phyloP scores from a whole-genome alignment of 805 yeast species.

The Candida taoyuanica region DNA sequence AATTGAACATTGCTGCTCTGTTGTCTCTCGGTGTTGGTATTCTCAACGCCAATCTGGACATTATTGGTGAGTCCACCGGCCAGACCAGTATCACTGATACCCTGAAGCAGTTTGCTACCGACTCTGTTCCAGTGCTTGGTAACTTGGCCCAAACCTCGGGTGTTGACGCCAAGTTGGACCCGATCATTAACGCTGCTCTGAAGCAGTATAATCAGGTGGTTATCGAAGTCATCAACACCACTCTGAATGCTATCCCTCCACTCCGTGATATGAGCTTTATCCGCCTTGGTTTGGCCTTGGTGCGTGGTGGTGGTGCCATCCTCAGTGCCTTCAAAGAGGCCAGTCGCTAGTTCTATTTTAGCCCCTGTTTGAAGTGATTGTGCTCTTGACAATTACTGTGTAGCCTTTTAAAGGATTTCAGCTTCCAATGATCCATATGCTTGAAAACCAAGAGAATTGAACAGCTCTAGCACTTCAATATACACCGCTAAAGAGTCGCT shows the following conservation, averaged over 20 bases:
- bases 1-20: slow-evolving; percentile 2
- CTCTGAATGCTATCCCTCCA: slow-evolving; percentile 1
- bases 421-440: too few relatives aligned
- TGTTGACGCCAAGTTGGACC: slow-evolving; percentile 1
- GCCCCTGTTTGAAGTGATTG: too few relatives aligned
- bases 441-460: too few relatives aligned
- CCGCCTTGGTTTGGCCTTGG: slow-evolving; percentile 1
- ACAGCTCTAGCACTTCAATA: too few relatives aligned
- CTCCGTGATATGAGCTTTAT: slow-evolving; percentile 3
- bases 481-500: too few relatives aligned
- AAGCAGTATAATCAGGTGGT: slow-evolving; percentile 2
- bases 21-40: slow-evolving; percentile 4
- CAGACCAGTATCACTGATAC: neutral
- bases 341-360: neutral
- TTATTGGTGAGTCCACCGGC: slow-evolving; percentile 5
- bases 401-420: too few relatives aligned
- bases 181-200: neutral
- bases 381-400: too few relatives aligned
- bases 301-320: neutral
- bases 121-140: slow-evolving; percentile 6
- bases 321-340: slow-evolving; percentile 10
- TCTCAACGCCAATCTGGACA: slow-evolving; percentile 4
- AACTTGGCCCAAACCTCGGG: slow-evolving; percentile 2
- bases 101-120: slow-evolving; percentile 1
- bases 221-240: slow-evolving; percentile 1